Conservation (phyloP, 148 eudicot genomes). For the Cornus florida region DNA sequence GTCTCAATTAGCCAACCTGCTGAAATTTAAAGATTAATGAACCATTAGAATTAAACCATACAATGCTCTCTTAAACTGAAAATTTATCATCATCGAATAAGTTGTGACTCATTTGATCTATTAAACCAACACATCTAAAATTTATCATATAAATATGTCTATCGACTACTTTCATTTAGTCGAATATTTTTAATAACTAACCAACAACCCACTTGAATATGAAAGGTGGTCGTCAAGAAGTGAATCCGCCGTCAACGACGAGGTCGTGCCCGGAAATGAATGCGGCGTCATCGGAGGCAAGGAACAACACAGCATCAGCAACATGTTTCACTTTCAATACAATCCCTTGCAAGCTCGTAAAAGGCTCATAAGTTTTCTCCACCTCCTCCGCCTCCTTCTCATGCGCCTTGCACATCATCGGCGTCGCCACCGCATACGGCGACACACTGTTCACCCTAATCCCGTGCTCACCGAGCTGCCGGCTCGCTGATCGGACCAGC, state of each 20-base stretch:
- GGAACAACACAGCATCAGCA: constrained; percentile 26
- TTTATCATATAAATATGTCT: too few relatives aligned
- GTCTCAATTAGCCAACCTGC: too few relatives aligned
- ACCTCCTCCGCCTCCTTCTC: not conserved
- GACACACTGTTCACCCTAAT: constrained; percentile 39
- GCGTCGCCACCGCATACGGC: constrained; percentile 26
- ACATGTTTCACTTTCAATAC: constrained; percentile 11
- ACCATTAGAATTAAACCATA: too few relatives aligned
- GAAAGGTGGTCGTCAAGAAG: not conserved
- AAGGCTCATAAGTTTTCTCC: constrained; percentile 3
- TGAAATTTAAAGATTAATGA: too few relatives aligned
- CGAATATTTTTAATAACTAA: too few relatives aligned
- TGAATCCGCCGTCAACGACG: constrained; percentile 26
- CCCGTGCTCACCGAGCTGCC: constrained; percentile 28
- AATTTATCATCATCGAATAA: too few relatives aligned
- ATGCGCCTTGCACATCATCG: not conserved
- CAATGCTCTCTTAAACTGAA: too few relatives aligned
- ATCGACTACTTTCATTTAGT: too few relatives aligned
- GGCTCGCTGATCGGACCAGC: constrained; percentile 21
- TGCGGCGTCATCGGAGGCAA: constrained; percentile 26
- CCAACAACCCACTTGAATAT: too few relatives aligned
- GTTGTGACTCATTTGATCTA: too few relatives aligned
- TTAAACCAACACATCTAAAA: too few relatives aligned
- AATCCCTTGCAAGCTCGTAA: constrained; percentile 8
- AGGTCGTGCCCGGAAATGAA: constrained; percentile 28